Evolutionary conservation across 2,329 filamentous ascomycete genomes (phyloP).

Genomic region (Trichoderma lentiforme): DNA sequence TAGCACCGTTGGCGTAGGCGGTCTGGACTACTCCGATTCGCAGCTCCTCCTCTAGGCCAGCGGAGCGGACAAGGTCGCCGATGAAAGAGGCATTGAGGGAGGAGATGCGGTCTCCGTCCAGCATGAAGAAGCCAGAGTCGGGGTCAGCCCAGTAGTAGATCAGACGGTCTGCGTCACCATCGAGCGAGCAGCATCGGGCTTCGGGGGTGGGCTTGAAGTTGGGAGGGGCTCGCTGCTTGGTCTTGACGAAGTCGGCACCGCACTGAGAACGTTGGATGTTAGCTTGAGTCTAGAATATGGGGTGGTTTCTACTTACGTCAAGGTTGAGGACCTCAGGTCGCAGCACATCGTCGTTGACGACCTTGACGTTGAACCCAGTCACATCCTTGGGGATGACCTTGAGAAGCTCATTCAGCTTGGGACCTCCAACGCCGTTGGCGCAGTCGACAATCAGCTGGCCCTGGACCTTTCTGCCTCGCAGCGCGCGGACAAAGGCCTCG

Average conservation of each 20-base stretch:
- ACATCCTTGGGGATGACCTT: slow-evolving; percentile 73
- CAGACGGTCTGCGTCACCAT: slow-evolving; percentile 92
- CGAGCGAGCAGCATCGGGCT: slow-evolving; percentile 83
- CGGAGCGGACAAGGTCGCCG: slow-evolving; percentile 76
- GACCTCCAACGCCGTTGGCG: slow-evolving; percentile 93
- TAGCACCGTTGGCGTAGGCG: slow-evolving; percentile 94
- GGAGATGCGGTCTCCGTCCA: slow-evolving; percentile 95
- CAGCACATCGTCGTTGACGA: slow-evolving; percentile 91
- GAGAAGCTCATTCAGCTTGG: slow-evolving; percentile 81
- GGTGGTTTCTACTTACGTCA: slow-evolving; percentile 56
- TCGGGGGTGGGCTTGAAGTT: slow-evolving; percentile 72
- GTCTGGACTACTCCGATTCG: slow-evolving; percentile 96
- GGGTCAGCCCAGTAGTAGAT: slow-evolving; percentile 92
- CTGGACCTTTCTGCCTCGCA: slow-evolving; percentile 70
- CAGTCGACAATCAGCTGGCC: slow-evolving; percentile 85
- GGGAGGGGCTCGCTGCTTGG: slow-evolving; percentile 85
- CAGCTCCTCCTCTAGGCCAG: slow-evolving; percentile 74
- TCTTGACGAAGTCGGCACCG: slow-evolving; percentile 97
- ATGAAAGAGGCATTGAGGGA: slow-evolving; percentile 93
- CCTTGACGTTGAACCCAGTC: slow-evolving; percentile 72
- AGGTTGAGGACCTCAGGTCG: slow-evolving; percentile 86
- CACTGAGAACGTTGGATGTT: slow-evolving; percentile 51
- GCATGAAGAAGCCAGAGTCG: slow-evolving; percentile 79
- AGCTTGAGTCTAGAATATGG: neutral
- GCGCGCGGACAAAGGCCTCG: slow-evolving; percentile 77